Conservation (phyloP, 1,284 basidiomycete species). For the Tilletia horrida region DNA sequence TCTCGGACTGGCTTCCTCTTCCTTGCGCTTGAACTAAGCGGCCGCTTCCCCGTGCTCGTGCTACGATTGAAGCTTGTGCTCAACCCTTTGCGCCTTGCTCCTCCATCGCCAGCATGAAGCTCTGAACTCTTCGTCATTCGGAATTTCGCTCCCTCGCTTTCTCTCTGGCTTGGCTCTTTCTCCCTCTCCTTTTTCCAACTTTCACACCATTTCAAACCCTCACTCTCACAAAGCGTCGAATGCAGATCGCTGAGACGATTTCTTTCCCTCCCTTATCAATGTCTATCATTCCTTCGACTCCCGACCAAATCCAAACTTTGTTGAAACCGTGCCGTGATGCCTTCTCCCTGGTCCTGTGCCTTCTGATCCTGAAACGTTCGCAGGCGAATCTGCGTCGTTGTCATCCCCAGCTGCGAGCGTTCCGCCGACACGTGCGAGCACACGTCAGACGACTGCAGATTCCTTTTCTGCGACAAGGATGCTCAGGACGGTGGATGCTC, state of each 20-base stretch:
- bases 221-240: not conserved
- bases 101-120: slow-evolving; percentile 9
- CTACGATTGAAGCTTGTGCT: slow-evolving; percentile 7
- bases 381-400: slow-evolving; percentile 1
- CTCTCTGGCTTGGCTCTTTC: not conserved
- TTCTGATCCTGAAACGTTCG: not conserved
- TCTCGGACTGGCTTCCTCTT: not conserved
- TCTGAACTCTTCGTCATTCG: not conserved
- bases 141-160: not conserved
- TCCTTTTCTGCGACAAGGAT: not conserved
- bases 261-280: slow-evolving; percentile 24
- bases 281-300: slow-evolving; percentile 4
- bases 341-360: too few species aligned
- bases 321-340: too few species aligned
- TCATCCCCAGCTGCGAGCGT: too few species aligned
- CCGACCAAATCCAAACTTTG: slow-evolving; percentile 7
- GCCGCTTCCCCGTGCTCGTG: not conserved
- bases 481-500: not conserved
- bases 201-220: not conserved
- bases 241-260: slow-evolving; percentile 17
- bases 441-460: not conserved
- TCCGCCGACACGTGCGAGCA: not conserved
- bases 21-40: not conserved
- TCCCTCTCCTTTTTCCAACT: not conserved
- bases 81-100: slow-evolving; percentile 10